phyloP scores from a whole-genome alignment of 768 basidiomycete genomes.

The Russula griseocarnosa region DNA sequence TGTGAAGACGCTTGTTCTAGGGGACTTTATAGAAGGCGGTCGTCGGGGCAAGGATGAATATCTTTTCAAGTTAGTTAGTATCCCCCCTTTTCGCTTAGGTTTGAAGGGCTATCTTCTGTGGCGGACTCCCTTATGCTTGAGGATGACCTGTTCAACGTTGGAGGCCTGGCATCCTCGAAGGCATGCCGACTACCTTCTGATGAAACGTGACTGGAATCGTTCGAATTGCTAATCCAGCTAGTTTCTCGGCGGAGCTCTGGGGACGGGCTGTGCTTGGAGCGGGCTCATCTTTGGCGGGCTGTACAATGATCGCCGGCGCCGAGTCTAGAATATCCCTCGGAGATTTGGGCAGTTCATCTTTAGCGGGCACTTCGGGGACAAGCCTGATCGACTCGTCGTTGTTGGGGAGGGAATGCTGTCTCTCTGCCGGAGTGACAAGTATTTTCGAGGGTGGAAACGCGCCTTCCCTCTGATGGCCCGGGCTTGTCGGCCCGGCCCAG shows the following conservation, averaged over 20 bases:
- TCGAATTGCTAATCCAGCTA: slow-evolving; percentile 34
- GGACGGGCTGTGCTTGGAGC: background rate
- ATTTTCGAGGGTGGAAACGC: slow-evolving; percentile 54
- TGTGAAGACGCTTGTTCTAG: slow-evolving; percentile 16
- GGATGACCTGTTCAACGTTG: background rate
- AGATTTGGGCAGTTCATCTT: slow-evolving; percentile 12
- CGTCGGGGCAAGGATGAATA: slow-evolving; percentile 61
- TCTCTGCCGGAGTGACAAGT: slow-evolving; percentile 25
- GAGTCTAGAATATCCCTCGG: slow-evolving; percentile 9
- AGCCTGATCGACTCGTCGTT: background rate
- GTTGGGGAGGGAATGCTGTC: slow-evolving; percentile 2
- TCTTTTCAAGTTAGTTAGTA: slow-evolving; percentile 39
- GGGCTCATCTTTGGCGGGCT: background rate
- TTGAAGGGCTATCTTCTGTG: slow-evolving; percentile 15
- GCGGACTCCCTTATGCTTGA: slow-evolving; percentile 11
- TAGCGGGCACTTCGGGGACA: slow-evolving; percentile 21
- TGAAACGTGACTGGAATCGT: slow-evolving; percentile 12
- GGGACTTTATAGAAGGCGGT: slow-evolving; percentile 48
- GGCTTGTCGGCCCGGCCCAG: slow-evolving; percentile 3
- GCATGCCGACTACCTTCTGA: slow-evolving; percentile 30
- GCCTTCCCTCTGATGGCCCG: slow-evolving; percentile 48
- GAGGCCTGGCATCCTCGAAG: slow-evolving; percentile 13
- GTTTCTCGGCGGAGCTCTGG: slow-evolving; percentile 28
- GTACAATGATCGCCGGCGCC: background rate
- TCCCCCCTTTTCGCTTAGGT: slow-evolving; percentile 30